These are phyloP conservation scores for Pseudocercospora musae DNA, from an alignment of 2,329 filamentous ascomycete species.

Conservation along the genomic window DNA sequence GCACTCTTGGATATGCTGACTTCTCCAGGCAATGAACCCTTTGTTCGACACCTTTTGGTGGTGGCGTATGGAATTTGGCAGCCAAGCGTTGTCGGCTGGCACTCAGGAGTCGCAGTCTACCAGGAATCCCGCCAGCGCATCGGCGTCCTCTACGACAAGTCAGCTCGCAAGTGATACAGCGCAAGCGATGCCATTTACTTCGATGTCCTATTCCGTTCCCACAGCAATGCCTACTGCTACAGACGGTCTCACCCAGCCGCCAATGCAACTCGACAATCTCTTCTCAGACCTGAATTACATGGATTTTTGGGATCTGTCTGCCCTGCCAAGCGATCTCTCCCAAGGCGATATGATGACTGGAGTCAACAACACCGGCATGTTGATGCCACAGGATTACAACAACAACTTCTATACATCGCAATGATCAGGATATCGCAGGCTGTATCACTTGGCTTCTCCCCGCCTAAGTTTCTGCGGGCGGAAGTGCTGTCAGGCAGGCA, in stretches of 20 bases:
- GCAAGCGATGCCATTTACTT: background rate
- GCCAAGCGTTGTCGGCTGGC: background rate
- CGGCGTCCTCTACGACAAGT: background rate
- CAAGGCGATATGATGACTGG: background rate
- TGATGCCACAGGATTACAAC: background rate
- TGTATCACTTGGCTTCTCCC: too few relatives aligned
- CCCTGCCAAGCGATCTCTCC: background rate
- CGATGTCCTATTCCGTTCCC: background rate
- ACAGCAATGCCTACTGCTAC: background rate
- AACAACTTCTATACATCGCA: background rate
- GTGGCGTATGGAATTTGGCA: constrained; percentile 9
- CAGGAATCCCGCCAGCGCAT: background rate
- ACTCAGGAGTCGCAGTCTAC: background rate
- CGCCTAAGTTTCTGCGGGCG: too few relatives aligned
- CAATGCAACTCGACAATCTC: background rate
- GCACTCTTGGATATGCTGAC: too few relatives aligned
- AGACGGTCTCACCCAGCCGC: background rate
- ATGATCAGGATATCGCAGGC: background rate
- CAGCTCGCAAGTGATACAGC: background rate
- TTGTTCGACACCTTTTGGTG: constrained; percentile 11
- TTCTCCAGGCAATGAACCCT: too few relatives aligned
- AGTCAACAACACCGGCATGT: background rate
- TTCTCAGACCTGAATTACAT: background rate
- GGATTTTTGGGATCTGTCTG: constrained; percentile 4
- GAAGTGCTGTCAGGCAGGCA: too few relatives aligned